Percentiles rank a stretch among this genome's conserved stretches.
Conservation (phyloP, 225 moss, liverwort and hornwort genomes). For the Anthoceros angustus region DNA sequence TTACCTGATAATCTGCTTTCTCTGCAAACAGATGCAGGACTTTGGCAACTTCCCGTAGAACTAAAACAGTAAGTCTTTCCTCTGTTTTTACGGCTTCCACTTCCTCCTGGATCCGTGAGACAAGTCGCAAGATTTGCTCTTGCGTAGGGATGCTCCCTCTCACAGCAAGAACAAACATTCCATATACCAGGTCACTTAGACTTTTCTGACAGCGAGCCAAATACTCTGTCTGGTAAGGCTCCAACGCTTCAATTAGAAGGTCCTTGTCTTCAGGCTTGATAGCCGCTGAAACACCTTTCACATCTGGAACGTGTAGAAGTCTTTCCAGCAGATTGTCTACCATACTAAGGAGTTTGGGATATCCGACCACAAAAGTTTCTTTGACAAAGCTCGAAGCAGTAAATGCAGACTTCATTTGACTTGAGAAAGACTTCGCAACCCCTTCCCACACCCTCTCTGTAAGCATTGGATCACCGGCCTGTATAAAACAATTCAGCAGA, state of each 20-base stretch:
- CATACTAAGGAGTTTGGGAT: conserved; percentile 81
- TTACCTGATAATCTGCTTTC: conserved; percentile 69
- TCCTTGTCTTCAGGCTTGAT: conserved; percentile 67
- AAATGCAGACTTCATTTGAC: conserved; percentile 92
- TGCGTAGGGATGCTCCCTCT: conserved; percentile 89
- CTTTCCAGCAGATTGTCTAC: conserved; percentile 72
- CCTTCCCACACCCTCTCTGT: conserved; percentile 95
- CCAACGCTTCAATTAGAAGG: conserved; percentile 70
- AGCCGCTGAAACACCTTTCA: conserved; percentile 78
- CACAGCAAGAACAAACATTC: conserved; percentile 69
- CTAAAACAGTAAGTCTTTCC: conserved; percentile 59
- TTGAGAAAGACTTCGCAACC: conserved; percentile 73
- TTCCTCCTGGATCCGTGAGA: conserved; percentile 83
- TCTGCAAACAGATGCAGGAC: conserved; percentile 74
- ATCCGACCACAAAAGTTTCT: conserved; percentile 86
- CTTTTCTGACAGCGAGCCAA: conserved; percentile 60
- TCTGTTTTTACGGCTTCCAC: conserved; percentile 69
- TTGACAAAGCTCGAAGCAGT: conserved; percentile 92
- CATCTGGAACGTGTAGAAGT: conserved; percentile 64
- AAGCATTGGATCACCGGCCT: conserved; percentile 73
- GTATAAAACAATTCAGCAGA: conserved; percentile 7
- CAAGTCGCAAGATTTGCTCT: conserved; percentile 70
- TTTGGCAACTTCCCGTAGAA: conserved; percentile 74
- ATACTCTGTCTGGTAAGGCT: conserved; percentile 93
- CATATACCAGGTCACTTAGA: conserved; percentile 74